Conservation (phyloP, 768 basidiomycete species). For the Lactarius akahatsu region DNA sequence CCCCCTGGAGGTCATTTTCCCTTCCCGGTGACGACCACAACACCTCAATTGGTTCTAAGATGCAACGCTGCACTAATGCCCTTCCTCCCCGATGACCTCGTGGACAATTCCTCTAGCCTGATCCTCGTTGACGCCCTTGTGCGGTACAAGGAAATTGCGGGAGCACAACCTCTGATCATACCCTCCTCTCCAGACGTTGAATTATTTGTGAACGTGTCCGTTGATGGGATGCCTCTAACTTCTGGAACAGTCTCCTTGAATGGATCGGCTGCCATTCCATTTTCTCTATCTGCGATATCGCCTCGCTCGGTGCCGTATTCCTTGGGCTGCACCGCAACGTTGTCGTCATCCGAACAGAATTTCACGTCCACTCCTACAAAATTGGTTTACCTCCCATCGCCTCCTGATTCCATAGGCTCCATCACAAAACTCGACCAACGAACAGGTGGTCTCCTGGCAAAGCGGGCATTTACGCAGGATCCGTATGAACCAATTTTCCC, state of each 20-base stretch:
- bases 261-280: constrained; percentile 38
- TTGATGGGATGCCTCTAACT: constrained; percentile 31
- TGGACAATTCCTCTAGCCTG: constrained; percentile 22
- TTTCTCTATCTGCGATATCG: constrained; percentile 36
- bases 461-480: constrained; percentile 33
- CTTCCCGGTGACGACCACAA: constrained; percentile 36
- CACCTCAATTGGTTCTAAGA: constrained; percentile 46
- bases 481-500: constrained; percentile 51
- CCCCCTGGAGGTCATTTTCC: constrained; percentile 49
- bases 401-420: constrained; percentile 36
- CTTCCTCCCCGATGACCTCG: constrained; percentile 44
- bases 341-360: constrained; percentile 31
- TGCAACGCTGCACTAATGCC: constrained; percentile 49
- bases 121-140: constrained; percentile 44
- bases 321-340: constrained; percentile 39
- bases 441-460: constrained; percentile 45
- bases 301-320: constrained; percentile 36
- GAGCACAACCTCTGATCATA: constrained; percentile 37
- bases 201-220: constrained; percentile 37
- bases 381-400: constrained; percentile 45
- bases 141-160: constrained; percentile 39
- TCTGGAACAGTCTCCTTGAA: constrained; percentile 39
- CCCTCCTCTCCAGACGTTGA: constrained; percentile 20
- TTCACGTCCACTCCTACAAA: constrained; percentile 36
- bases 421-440: constrained; percentile 51